phyloP scores from a whole-genome alignment of 2,329 filamentous ascomycete species.

The Alternaria longipes region DNA sequence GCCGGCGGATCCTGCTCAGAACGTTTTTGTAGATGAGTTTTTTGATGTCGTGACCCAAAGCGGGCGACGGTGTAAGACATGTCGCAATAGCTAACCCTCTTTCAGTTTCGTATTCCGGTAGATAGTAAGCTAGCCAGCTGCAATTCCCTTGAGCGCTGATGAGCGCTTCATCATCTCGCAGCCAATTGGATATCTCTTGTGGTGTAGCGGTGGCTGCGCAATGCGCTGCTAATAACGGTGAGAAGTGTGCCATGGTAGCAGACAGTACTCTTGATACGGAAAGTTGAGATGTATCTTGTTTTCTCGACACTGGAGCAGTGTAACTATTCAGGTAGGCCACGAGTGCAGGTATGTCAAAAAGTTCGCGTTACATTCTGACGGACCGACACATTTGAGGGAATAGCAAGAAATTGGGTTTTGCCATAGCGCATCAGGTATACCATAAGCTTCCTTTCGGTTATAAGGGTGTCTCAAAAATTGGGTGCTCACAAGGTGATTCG shows the following conservation, averaged over 20 bases:
- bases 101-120: conserved; percentile 5
- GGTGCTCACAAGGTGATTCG: not conserved
- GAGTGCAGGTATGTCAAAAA: not conserved
- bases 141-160: conserved; percentile 15
- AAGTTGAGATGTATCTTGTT: not conserved
- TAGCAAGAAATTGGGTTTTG: not conserved
- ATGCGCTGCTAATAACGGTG: conserved; percentile 8
- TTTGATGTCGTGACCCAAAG: conserved; percentile 3
- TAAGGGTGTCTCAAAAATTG: not conserved
- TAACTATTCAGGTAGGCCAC: not conserved
- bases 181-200: conserved; percentile 9
- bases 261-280: not conserved
- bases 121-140: conserved; percentile 19
- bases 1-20: not conserved
- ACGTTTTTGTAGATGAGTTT: conserved; percentile 7
- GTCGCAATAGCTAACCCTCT: conserved; percentile 5
- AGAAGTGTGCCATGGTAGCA: not conserved
- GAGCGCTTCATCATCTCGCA: conserved; percentile 16
- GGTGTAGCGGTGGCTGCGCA: conserved; percentile 8
- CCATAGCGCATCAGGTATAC: not conserved
- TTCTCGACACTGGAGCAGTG: no score
- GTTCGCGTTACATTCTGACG: not conserved
- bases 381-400: not conserved
- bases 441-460: not conserved
- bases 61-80: not conserved